These are phyloP conservation scores for Sarocladium oryzae DNA, from an alignment of 2,329 filamentous ascomycete genomes.

Conservation along the genomic window DNA sequence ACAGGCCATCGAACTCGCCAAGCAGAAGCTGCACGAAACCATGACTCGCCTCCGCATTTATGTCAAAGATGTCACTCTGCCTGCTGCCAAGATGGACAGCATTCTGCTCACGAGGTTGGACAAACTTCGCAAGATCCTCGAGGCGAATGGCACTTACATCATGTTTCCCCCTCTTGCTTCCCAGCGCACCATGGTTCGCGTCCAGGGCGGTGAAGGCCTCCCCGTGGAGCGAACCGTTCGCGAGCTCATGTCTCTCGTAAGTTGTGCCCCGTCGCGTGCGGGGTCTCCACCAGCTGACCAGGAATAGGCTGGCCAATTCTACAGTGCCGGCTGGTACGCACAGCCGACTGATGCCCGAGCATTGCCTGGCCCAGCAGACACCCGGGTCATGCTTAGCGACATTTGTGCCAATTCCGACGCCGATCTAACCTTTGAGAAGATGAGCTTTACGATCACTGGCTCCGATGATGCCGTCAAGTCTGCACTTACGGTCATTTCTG, in stretches of 20 bases:
- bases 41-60: constrained; percentile 74
- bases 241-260: constrained; percentile 89
- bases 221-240: constrained; percentile 92
- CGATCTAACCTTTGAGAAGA: constrained; percentile 89
- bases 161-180: constrained; percentile 84
- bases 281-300: constrained; percentile 18
- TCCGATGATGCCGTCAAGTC: constrained; percentile 95
- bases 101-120: constrained; percentile 86
- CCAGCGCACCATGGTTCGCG: constrained; percentile 75
- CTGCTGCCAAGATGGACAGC: constrained; percentile 88
- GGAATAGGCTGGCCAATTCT: constrained; percentile 83
- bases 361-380: constrained; percentile 61
- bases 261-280: constrained; percentile 25
- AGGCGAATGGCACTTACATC: constrained; percentile 92
- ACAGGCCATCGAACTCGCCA: constrained; percentile 80
- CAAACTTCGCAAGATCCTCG: constrained; percentile 96
- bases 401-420: constrained; percentile 96
- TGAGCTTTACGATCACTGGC: constrained; percentile 88
- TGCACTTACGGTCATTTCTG: constrained; percentile 88
- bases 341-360: constrained; percentile 64
- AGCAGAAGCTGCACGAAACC: constrained; percentile 84
- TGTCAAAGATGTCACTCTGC: constrained; percentile 87
- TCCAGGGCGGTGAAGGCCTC: constrained; percentile 88
- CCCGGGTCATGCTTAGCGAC: constrained; percentile 86
- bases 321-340: constrained; percentile 94